These are phyloP conservation scores for Lecanoromycetidae sp. DNA, from an alignment of 2,329 filamentous ascomycete species.

Conservation along the genomic window DNA sequence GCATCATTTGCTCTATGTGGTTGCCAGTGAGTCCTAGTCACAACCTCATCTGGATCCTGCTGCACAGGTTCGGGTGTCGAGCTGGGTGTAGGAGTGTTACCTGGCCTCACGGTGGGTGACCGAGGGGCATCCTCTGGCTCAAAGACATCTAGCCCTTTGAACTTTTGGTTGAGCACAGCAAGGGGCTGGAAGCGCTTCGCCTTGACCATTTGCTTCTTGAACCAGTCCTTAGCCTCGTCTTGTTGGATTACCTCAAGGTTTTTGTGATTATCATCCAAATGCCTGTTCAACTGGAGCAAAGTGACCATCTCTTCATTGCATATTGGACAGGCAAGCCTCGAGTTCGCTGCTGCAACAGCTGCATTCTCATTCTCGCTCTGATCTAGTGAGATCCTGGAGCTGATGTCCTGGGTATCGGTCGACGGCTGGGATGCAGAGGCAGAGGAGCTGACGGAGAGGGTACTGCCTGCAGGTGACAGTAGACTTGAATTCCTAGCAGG, in stretches of 20 bases:
- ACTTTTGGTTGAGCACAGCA: constrained; percentile 81
- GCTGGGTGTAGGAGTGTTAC: constrained; percentile 14
- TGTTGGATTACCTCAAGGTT: constrained; percentile 80
- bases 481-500: constrained; percentile 33
- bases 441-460: constrained; percentile 64
- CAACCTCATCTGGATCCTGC: constrained; percentile 74
- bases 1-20: constrained; percentile 57
- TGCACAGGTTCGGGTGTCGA: constrained; percentile 23
- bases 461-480: constrained; percentile 57
- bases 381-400: constrained; percentile 64
- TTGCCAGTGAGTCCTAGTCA: constrained; percentile 85
- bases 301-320: constrained; percentile 99
- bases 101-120: constrained; percentile 26
- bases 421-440: constrained; percentile 59
- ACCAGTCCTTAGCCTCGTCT: constrained; percentile 94
- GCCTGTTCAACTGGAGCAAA: constrained; percentile 79
- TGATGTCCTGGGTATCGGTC: constrained; percentile 63
- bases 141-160: constrained; percentile 85
- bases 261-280: constrained; percentile 80
- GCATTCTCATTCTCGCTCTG: constrained; percentile 40
- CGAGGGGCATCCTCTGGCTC: constrained; percentile 57
- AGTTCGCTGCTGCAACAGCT: constrained; percentile 42
- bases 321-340: constrained; percentile 82
- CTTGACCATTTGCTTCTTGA: constrained; percentile 85
- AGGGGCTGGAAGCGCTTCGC: constrained; percentile 88